phyloP scores from a whole-genome alignment of 2,329 filamentous ascomycete species.

The Teratosphaeria nubilosa region DNA sequence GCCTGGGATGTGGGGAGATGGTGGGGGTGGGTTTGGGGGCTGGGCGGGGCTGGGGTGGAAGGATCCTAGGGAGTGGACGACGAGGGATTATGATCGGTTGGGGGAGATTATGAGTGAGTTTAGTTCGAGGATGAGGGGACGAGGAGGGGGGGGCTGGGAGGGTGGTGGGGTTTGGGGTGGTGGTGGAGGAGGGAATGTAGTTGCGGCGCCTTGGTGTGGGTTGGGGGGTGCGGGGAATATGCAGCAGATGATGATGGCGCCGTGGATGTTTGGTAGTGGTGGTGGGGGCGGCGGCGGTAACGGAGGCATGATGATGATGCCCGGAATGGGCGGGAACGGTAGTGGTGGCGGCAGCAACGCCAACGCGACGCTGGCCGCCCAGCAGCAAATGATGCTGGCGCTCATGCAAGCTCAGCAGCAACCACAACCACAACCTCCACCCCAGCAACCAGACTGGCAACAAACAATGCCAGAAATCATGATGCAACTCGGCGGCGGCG shows the following conservation, averaged over 20 bases:
- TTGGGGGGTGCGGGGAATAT: neutral
- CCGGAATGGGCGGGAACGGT: neutral
- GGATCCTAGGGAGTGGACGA: constrained; percentile 12
- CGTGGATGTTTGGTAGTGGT: neutral
- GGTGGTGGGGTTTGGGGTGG: neutral
- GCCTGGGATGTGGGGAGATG: neutral
- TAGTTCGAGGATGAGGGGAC: constrained; percentile 9
- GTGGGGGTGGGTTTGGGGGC: constrained; percentile 1
- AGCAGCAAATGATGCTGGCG: neutral
- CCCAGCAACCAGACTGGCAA: neutral
- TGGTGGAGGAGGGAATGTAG: constrained; percentile 3
- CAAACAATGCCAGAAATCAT: neutral
- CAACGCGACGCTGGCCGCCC: neutral
- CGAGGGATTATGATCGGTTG: constrained; percentile 18
- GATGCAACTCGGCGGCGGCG: neutral
- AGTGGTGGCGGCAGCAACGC: neutral
- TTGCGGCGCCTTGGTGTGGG: neutral
- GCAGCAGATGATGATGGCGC: neutral
- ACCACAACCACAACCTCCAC: neutral
- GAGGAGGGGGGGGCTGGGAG: constrained; percentile 1
- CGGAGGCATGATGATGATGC: neutral
- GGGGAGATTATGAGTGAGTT: constrained; percentile 16
- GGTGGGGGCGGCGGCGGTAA: neutral
- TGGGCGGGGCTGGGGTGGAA: constrained; percentile 7
- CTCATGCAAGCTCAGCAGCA: neutral